Base-by-base conservation (phyloP, 2,329 filamentous ascomycete species). In the Westerdykella ornata region DNA sequence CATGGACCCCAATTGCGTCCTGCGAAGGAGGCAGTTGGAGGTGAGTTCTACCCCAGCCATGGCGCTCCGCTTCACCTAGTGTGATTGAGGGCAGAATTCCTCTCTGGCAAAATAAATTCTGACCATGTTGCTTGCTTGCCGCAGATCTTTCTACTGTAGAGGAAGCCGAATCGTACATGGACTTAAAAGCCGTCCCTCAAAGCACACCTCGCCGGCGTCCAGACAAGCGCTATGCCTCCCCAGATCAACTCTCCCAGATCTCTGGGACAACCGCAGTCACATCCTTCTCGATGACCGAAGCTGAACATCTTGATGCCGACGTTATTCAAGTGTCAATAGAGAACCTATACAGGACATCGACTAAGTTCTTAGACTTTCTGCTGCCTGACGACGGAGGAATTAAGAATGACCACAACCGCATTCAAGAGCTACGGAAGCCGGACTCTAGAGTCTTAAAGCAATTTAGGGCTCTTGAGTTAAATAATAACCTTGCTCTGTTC, bases 201-300 rank as follows among this genome's bases (percentile, higher is more conserved):
- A 64, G 58, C 4, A 59, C 60, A n/a, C 48, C 48, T 15, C 47
- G 41, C 15, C 26, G 30, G 3, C 47, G 3, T 39, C 41, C 17
- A 40, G 42, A 35, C 45, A 48, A 28, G 29, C 7, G 4, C 22
- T 8, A 26, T 26, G 32, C 19, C 28, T 41, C 12, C 30, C 44
- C 7, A 20, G 44, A 14, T 13, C 52, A 53, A 34, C 57, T 52
- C 37, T 67, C 64, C 19, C 63, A 60, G 31, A 67, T 71, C 52
- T 73, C 72, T 3, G 69, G 69, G 12, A 72, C 68, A 2, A 73
- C 72, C 2, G 68, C 67, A 4, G 69, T 69, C 33, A 70, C 70
- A 0, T 69, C 70, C 2, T 68, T 70, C 41, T 71, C 70, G 5
- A 62, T 65, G 43, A 64, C 67, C 28, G 69, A 72, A 39, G 59